Conservation (phyloP, 345 rosid genomes). For the Brassica carinata region DNA sequence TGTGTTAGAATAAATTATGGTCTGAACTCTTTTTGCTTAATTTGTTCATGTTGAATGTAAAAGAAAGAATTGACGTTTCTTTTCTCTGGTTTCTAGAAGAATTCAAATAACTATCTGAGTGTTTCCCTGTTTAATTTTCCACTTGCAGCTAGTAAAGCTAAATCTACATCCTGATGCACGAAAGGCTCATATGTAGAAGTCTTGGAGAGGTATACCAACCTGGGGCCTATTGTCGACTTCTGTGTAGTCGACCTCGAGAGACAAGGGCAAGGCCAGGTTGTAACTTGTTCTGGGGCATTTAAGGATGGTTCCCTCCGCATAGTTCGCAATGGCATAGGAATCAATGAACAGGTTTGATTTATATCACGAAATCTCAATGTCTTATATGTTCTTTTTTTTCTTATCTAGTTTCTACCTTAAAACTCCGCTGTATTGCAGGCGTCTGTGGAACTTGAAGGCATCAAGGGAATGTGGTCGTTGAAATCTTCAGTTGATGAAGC, state of each 20-base stretch:
- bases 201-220: constrained; percentile 86
- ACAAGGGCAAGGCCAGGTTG: constrained; percentile 99
- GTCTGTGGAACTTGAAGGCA: constrained; percentile 98
- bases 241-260: constrained; percentile 99
- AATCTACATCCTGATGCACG: constrained; percentile 90
- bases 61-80: neutral
- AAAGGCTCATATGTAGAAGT: constrained; percentile 97
- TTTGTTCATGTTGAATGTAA: constrained; percentile 10
- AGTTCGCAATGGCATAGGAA: constrained; percentile 98
- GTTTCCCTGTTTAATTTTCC: constrained; percentile 27
- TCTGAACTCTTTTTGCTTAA: neutral
- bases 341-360: constrained; percentile 85
- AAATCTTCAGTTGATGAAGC: constrained; percentile 95
- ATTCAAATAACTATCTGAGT: neutral
- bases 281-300: constrained; percentile 97
- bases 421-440: constrained; percentile 56
- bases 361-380: neutral
- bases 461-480: constrained; percentile 99
- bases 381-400: neutral
- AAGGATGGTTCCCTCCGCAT: constrained; percentile 98
- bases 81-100: constrained; percentile 6
- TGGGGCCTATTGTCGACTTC: constrained; percentile 97
- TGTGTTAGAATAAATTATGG: constrained; percentile 22
- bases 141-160: constrained; percentile 82
- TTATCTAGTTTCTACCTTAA: constrained; percentile 15